These are phyloP conservation scores for Scheffersomyces stambukii DNA, from an alignment of 1,139 yeast genomes.

Conservation along the genomic window DNA sequence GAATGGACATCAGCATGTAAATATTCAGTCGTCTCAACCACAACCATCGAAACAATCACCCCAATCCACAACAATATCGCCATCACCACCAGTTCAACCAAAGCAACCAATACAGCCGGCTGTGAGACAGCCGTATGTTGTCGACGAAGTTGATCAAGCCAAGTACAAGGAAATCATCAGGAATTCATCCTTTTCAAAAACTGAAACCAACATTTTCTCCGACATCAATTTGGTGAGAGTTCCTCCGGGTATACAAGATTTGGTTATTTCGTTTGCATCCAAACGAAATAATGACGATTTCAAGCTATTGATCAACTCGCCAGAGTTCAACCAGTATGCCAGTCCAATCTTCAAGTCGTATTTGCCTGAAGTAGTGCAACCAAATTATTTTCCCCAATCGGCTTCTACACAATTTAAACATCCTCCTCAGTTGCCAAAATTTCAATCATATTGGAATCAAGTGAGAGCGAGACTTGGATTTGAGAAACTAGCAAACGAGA, in stretches of 20 bases:
- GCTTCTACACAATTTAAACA: constrained; percentile 21
- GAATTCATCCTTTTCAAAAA: constrained; percentile 27
- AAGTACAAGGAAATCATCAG: constrained; percentile 21
- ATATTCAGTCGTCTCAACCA: constrained; percentile 2
- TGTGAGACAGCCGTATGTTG: constrained; percentile 1
- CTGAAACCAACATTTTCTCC: constrained; percentile 33
- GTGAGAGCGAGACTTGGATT: constrained; percentile 40
- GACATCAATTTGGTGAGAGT: constrained; percentile 43
- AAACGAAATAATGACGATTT: constrained; percentile 27
- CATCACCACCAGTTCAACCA: constrained; percentile 2
- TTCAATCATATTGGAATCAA: constrained; percentile 46
- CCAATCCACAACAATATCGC: neutral
- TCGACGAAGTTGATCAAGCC: constrained; percentile 7
- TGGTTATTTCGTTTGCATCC: constrained; percentile 49
- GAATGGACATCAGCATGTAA: constrained; percentile 4
- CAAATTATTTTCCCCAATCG: constrained; percentile 16
- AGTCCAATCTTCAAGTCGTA: constrained; percentile 36
- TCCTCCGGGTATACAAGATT: constrained; percentile 74
- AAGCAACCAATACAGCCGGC: constrained; percentile 1
- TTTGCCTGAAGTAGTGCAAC: constrained; percentile 31
- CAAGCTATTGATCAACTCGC: constrained; percentile 23
- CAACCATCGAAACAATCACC: constrained; percentile 3
- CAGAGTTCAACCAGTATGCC: constrained; percentile 25
- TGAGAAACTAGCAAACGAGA: constrained; percentile 30
- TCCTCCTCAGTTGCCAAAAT: constrained; percentile 37